A percentile compares a stretch with the other conserved stretches of the same genome.
These are phyloP conservation scores for Penicillium hesseltinei DNA, from an alignment of 2,329 filamentous ascomycete species.

Conservation along the genomic window DNA sequence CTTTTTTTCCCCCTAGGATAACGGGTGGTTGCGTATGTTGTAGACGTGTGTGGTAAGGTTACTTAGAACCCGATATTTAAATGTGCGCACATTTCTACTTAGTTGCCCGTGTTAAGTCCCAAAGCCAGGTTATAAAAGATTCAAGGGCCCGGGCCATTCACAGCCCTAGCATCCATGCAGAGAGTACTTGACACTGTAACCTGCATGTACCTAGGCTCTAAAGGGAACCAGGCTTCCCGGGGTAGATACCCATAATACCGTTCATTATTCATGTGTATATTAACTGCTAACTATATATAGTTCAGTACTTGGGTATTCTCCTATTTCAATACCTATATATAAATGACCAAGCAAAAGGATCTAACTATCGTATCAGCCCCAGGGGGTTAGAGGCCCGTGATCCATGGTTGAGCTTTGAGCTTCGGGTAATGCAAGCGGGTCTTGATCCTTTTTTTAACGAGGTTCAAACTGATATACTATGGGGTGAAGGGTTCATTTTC, in stretches of 20 bases:
- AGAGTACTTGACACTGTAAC: constrained; percentile 16
- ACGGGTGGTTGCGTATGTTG: constrained; percentile 22
- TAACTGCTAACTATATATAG: neutral
- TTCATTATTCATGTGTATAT: neutral
- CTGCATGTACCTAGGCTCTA: constrained; percentile 14
- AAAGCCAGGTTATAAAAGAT: neutral
- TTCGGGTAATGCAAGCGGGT: neutral
- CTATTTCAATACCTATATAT: neutral
- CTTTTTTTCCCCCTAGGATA: constrained; percentile 11
- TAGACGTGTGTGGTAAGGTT: constrained; percentile 9
- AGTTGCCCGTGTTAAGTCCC: neutral
- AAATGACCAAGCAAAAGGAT: too few species aligned
- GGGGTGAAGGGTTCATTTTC: neutral
- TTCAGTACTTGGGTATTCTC: neutral
- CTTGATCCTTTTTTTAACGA: neutral
- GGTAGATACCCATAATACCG: constrained; percentile 7
- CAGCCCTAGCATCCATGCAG: constrained; percentile 8
- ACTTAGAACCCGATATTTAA: neutral
- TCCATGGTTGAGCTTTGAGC: neutral
- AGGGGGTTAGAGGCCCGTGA: neutral
- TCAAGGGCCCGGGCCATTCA: neutral
- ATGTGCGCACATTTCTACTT: constrained; percentile 12
- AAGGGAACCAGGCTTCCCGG: constrained; percentile 3
- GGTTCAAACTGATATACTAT: neutral
- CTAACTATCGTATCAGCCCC: neutral